phyloP scores from a whole-genome alignment of 352 stramenopile genomes.

The Globisporangium sylvaticum region DNA sequence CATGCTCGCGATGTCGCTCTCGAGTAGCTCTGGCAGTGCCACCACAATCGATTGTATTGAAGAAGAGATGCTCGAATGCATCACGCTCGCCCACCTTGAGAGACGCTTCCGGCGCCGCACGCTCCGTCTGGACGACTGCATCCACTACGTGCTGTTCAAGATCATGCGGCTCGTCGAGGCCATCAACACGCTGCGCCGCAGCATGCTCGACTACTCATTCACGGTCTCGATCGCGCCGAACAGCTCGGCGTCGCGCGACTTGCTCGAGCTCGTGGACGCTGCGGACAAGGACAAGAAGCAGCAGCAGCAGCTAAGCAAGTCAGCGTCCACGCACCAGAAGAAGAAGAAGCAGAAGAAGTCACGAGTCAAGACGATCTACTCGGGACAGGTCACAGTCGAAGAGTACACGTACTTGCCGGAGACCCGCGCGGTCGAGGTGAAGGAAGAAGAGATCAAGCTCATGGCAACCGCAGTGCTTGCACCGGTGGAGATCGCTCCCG shows the following conservation, averaged over 20 bases:
- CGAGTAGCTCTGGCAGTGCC: neutral
- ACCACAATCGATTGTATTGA: conserved; percentile 6
- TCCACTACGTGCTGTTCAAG: conserved; percentile 14
- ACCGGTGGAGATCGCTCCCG: neutral
- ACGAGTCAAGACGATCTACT: conserved; percentile 6
- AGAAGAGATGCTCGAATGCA: conserved; percentile 17
- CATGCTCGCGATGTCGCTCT: conserved; percentile 7
- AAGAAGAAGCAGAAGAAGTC: conserved; percentile 6
- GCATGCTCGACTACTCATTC: conserved; percentile 21
- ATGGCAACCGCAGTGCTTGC: neutral
- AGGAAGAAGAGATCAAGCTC: conserved; percentile 1
- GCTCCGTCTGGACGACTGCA: conserved; percentile 8
- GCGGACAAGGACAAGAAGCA: conserved; percentile 5
- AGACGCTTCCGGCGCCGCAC: conserved; percentile 6
- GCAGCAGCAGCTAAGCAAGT: conserved; percentile 4
- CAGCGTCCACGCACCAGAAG: neutral
- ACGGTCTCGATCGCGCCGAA: conserved; percentile 11
- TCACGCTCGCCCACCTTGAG: conserved; percentile 14
- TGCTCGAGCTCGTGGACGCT: conserved; percentile 12
- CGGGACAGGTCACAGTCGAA: conserved; percentile 12
- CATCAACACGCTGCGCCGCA: conserved; percentile 15
- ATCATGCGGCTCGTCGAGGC: conserved; percentile 15
- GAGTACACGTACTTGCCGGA: conserved; percentile 7
- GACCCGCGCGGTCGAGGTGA: neutral
- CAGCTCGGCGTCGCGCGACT: conserved; percentile 10